A percentile compares a stretch with the other conserved stretches of the same genome.
Conservation (phyloP, 768 basidiomycete genomes). For the Lentinula raphanica region DNA sequence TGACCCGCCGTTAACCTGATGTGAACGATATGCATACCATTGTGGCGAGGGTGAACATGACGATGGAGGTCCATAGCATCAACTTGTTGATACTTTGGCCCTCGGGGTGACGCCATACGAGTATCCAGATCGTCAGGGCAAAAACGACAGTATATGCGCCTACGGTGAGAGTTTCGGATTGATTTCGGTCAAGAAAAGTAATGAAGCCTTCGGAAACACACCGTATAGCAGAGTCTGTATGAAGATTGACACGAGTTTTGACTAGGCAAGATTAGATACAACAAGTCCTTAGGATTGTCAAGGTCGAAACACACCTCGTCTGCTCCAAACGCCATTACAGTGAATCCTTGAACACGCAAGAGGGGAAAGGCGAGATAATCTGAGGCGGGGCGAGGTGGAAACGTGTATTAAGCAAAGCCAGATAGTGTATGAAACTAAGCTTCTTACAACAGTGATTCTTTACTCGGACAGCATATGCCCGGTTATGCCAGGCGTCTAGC, state of each 20-base stretch:
- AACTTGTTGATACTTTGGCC: constrained; percentile 21
- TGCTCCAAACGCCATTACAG: constrained; percentile 7
- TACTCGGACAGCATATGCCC: too few species aligned
- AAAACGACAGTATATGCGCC: constrained; percentile 27
- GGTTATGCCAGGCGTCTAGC: neutral
- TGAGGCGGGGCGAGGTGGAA: neutral
- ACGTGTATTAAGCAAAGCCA: neutral
- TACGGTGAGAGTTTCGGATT: constrained; percentile 6
- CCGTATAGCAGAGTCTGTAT: constrained; percentile 24
- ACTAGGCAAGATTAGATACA: constrained; percentile 5
- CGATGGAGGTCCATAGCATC: constrained; percentile 26
- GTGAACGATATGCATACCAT: constrained; percentile 17
- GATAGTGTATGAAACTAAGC: neutral
- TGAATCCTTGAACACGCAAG: neutral
- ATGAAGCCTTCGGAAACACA: neutral
- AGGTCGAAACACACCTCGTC: constrained; percentile 1
- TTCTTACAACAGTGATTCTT: too few species aligned
- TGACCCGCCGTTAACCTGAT: too few species aligned
- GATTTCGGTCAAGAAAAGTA: neutral
- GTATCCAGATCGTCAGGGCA: constrained; percentile 24
- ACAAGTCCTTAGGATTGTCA: neutral
- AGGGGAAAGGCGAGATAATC: neutral
- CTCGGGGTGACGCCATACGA: constrained; percentile 20
- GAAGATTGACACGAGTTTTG: constrained; percentile 24
- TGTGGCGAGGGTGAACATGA: constrained; percentile 28